Percentiles rank a stretch among this genome's conserved stretches.
Conservation (phyloP, 140 eudicot species). For the Flaveria floridana region DNA sequence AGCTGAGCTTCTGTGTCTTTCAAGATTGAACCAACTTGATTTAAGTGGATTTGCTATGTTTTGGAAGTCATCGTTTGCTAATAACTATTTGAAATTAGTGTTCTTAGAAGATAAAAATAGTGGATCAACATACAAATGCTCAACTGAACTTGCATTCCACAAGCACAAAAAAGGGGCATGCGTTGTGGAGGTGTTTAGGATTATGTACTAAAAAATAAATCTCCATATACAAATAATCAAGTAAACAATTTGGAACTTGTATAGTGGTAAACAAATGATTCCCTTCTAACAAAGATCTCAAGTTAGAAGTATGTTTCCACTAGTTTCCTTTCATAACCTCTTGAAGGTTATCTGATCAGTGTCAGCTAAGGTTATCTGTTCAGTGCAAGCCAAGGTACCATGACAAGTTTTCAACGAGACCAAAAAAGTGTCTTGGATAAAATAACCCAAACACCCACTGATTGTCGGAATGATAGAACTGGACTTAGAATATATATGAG, state of each 20-base stretch:
- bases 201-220: not conserved
- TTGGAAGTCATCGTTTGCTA: not conserved
- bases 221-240: not conserved
- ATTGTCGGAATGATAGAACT: not conserved
- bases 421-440: not conserved
- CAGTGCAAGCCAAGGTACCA: no score
- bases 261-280: not conserved
- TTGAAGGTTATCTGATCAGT: no score
- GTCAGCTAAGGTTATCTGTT: no score
- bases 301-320: no score
- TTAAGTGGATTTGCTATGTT: not conserved
- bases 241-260: not conserved
- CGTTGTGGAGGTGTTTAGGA: not conserved
- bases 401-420: no score
- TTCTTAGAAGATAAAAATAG: not conserved
- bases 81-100: not conserved
- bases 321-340: no score
- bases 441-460: not conserved
- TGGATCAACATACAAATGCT: not conserved
- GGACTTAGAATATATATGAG: not conserved
- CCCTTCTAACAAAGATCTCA: not conserved
- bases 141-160: not conserved
- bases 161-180: not conserved
- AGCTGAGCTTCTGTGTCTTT: not conserved
- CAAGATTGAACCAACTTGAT: not conserved